Evolutionary conservation across 1,284 basidiomycete species (phyloP).

Genomic region (Exobasidium cylindrosporum): DNA sequence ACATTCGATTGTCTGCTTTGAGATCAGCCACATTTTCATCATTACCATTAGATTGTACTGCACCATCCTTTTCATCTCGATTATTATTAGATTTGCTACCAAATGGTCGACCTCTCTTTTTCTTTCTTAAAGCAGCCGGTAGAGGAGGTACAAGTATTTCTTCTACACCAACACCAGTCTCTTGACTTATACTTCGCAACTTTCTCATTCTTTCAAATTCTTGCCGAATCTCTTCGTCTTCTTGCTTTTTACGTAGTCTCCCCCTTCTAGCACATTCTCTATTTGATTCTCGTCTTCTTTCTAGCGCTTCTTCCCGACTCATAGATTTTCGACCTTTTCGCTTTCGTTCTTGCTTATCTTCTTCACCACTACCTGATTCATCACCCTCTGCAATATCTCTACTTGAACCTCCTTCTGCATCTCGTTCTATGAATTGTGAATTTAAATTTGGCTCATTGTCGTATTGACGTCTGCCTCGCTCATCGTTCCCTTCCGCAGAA

Average conservation of each 20-base stretch:
- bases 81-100: background rate
- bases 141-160: background rate
- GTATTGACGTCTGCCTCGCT: background rate
- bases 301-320: conserved; percentile 7
- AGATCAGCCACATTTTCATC: conserved; percentile 1
- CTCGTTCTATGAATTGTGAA: background rate
- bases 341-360: background rate
- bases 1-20: conserved; percentile 6
- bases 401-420: background rate
- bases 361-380: background rate
- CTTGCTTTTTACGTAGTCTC: conserved; percentile 3
- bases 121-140: conserved; percentile 1
- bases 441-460: background rate
- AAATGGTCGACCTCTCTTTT: background rate
- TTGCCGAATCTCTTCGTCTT: conserved; percentile 8
- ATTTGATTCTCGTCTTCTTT: conserved; percentile 7
- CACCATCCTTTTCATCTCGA: background rate
- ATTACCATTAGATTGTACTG: background rate
- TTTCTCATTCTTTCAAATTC: background rate
- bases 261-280: conserved; percentile 9
- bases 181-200: background rate
- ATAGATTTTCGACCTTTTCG: background rate
- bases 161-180: background rate
- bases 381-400: background rate
- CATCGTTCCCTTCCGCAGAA: background rate